Evolutionary conservation across 139 green algal genomes (phyloP).

Genomic region (Yamagishiella unicocca): DNA sequence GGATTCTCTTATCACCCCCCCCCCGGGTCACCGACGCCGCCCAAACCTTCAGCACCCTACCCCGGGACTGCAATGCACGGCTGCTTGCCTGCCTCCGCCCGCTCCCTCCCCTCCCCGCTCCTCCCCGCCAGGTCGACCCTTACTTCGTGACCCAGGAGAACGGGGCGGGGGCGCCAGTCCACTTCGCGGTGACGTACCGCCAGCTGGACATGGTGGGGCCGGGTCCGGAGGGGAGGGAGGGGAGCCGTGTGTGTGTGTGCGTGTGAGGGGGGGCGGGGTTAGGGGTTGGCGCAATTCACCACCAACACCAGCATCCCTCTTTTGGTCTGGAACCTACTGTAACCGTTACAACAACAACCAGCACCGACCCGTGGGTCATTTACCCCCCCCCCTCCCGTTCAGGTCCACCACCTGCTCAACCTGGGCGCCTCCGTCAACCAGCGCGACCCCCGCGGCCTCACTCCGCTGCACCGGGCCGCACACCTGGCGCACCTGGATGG

Average conservation of each 20-base stretch:
- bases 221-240: no score
- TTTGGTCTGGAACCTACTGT: no score
- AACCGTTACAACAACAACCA: no score
- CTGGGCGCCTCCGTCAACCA: conserved; percentile 91
- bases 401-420: conserved; percentile 94
- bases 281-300: no score
- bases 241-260: not conserved
- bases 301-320: no score
- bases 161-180: conserved; percentile 88
- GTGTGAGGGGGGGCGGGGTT: not conserved
- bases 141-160: conserved; percentile 97
- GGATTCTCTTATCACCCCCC: no score
- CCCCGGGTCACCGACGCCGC: no score
- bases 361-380: no score
- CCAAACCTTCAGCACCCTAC: no score
- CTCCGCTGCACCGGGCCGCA: conserved; percentile 92
- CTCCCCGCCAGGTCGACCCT: conserved; percentile 81
- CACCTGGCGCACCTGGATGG: conserved; percentile 92
- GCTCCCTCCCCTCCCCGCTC: no score
- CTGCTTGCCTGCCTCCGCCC: no score
- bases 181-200: conserved; percentile 94
- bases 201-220: conserved; percentile 83
- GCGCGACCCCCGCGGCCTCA: conserved; percentile 81
- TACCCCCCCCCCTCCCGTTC: conserved; percentile 2
- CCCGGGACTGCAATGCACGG: no score